Evolutionary conservation across 2,329 filamentous ascomycete species (phyloP), one percentile per base, ranked within the genome.

Genomic region (Allantophomopsis lycopodina): DNA sequence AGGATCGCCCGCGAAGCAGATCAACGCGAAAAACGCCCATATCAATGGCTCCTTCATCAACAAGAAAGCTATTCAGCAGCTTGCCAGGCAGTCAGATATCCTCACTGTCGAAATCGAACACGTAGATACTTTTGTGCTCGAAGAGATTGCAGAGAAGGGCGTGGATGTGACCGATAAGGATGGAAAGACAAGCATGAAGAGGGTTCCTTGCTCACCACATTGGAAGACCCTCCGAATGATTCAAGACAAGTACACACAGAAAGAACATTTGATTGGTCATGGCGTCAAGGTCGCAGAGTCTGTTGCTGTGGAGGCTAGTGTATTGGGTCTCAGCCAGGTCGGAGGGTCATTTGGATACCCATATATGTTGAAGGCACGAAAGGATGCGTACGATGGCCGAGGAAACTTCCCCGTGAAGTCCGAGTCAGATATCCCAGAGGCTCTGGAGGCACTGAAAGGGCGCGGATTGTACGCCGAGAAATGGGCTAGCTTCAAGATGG

Each of bases 31-130:
- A 57, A 62, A 69, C 48, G 67, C 70, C 46, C 86, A 95, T 56
- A 74, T 94, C 42, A 72, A 77, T 14, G 89, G 88, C 42, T 94
- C 87, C 0, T 95, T 94, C 70, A 88, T 86, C 56, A 82, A 94
- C 49, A 66, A 79, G 0, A 73, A 74, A 28, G 80, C 83, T 47
- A 87, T 96, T 47, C 75, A 78, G 34, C 70, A 85, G 57, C 68
- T 96, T n/a, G 87, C 89, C 2, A 63, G 71, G 32, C 63, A 68
- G 28, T 86, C 79, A 50, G 84, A 94, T 56, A 75, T 94, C 13
- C 66, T 95, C 44, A 95, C 87, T 0, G 84, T 94, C 12, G 89
- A 96, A 61, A 95, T 94, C 47, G 89, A 96, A 66, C 89, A 95
- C 61, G 82, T 95, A 42, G 77, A 95, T 59, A 91, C 86, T n/a